These are phyloP conservation scores for Sclerotiophoma versabilis DNA, from an alignment of 2,329 filamentous ascomycete genomes.

Conservation along the genomic window DNA sequence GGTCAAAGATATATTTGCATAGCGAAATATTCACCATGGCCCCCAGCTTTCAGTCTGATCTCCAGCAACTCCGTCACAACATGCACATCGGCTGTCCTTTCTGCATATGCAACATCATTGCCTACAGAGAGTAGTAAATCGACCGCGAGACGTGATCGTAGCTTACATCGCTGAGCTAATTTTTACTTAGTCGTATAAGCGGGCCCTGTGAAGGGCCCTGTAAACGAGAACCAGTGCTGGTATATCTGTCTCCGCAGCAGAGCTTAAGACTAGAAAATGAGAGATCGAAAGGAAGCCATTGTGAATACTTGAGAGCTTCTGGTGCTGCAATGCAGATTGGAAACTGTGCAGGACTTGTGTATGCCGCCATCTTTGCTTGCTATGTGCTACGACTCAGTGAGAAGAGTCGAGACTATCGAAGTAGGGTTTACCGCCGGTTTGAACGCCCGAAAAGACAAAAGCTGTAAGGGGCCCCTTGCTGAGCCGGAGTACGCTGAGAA, in stretches of 20 bases:
- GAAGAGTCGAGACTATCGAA: not conserved
- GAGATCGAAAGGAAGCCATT: not conserved
- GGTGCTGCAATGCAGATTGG: not conserved
- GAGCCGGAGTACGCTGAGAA: not conserved
- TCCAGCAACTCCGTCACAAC: constrained; percentile 23
- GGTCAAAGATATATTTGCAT: not conserved
- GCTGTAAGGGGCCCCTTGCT: not conserved
- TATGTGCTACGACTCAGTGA: not conserved
- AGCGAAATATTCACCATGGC: not conserved
- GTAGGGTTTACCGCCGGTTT: not conserved
- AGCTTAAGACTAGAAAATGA: not conserved
- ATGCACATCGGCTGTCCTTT: constrained; percentile 27
- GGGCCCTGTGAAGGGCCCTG: constrained; percentile 31
- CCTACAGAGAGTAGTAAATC: constrained; percentile 36
- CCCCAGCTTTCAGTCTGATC: constrained; percentile 16
- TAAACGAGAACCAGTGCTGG: constrained; percentile 22
- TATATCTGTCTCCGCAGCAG: not conserved
- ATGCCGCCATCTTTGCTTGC: not conserved
- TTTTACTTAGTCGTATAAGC: constrained; percentile 29
- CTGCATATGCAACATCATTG: constrained; percentile 1
- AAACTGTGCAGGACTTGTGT: not conserved
- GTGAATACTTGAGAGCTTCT: not conserved
- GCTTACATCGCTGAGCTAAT: constrained; percentile 15
- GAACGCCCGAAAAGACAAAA: not conserved
- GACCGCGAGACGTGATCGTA: constrained; percentile 24